Base-by-base conservation (phyloP, 2,329 filamentous ascomycete genomes). In the Sporothrix globosa region DNA sequence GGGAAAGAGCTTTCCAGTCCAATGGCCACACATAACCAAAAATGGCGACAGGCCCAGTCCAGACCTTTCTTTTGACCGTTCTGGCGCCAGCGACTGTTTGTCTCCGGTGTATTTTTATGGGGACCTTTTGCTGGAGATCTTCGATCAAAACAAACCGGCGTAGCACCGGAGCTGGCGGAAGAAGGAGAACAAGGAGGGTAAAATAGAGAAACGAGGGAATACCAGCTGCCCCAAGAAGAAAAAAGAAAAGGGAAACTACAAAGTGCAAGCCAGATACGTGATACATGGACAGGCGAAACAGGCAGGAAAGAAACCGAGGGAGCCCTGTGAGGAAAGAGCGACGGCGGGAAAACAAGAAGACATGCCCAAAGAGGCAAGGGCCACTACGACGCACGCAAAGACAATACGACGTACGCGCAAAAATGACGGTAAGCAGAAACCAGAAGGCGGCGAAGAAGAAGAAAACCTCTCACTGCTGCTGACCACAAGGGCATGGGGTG, bases 41-140 rank as follows among this genome's bases (percentile, higher is more conserved):
- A 27, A 46, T n/a, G 58, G 39, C 21, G 58, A 63, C 21, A 19
- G 58, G 58, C 11, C 58, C 58, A 63, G 58, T 46, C 58, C 58
- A 44, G 44, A 44, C 46, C 10, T 14, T 3, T n/a, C 53, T 34
- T 34, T 58, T 21, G 24, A 56, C 24, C 53, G 21, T 61, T 61
- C 56, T 44, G 39, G 14, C n/a, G 9, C n/a, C 11, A n/a, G 11
- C 10, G n/a, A 44, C 21, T 4, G 50, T 50, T 61, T 44, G 58
- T 63, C 58, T 63, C 58, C 58, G 58, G 7, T 17, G 58, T 63
- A 63, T 34, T 63, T 63, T 63, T 46, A 63, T 63, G 58, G 58
- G n/a, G 58, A 63, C 58, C 58, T 63, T 24, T 46, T 46, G n/a
- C 14, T 27, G 10, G 56, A 63, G 58, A 46, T 63, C 39, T 19